Evolutionary conservation across 2,329 filamentous ascomycete species (phyloP), one percentile per base, ranked within the genome.

Genomic region (Penicillium capsulatum): DNA sequence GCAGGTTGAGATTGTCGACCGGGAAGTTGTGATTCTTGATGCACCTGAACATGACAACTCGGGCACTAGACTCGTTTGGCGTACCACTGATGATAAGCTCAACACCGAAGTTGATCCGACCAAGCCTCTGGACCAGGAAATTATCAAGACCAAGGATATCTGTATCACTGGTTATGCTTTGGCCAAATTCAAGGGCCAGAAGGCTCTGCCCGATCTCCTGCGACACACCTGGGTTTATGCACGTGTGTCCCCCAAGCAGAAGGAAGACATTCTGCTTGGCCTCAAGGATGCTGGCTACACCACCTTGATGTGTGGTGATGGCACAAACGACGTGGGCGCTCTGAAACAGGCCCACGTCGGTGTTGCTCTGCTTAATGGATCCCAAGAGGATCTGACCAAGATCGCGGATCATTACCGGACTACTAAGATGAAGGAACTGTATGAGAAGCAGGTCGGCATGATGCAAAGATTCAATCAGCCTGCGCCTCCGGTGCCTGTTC

Each of bases 341-440:
- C 73, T 98, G 59, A 98, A 98, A 74, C 92, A 98, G 70, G 92
- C 92, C 28, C 92, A 98, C 61, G 89, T 98, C 49, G 92, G 92
- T 67, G 86, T 98, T 48, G 92, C 92, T 15, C 80, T 98, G 34
- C 80, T 98, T 53, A 98, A 98, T 66, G 92, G 92, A 48, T 94
- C 90, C 1, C 84, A 82, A 51, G 86, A 97, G 15, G 92, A 97
- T 62, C 77, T 98, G 38, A 83, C 82, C 40, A 89, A 84, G 63
- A 98, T 98, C 55, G 84, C 86, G 17, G 92, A 97, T 60, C 90
- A 98, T 67, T 83, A 85, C 58, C 84, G 92, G 54, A 94, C 89
- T 65, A 94, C 84, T 28, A 94, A 89, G 75, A 94, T 98, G 86
- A 97, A 96, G 76, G 90, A 96, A 51, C 80, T 98, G 50, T 98